phyloP scores from a whole-genome alignment of 306 rosid species.

The Astragalus glycyphyllos region DNA sequence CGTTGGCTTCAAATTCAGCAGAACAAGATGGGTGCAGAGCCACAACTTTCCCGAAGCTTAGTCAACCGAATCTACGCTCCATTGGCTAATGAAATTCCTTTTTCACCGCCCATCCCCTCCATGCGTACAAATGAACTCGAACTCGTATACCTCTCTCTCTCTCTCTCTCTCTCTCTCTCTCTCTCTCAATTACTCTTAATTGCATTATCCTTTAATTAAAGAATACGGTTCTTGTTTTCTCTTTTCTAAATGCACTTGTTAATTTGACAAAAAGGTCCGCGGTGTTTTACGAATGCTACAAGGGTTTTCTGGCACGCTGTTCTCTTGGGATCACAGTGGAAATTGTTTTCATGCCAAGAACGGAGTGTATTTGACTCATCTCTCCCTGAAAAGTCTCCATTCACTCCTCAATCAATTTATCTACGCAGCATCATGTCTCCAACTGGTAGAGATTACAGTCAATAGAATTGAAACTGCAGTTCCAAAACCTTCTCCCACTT shows the following conservation, averaged over 20 bases:
- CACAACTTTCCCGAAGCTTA: constrained; percentile 60
- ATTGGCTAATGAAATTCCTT: constrained; percentile 65
- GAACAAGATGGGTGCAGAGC: constrained; percentile 62
- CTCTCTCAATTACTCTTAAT: constrained; percentile 15
- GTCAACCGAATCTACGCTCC: constrained; percentile 62
- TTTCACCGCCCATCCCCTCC: constrained; percentile 72
- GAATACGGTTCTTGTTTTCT: not conserved
- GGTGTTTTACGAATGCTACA: constrained; percentile 87
- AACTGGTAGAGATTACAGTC: constrained; percentile 55
- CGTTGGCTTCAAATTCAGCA: constrained; percentile 30
- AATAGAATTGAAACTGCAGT: constrained; percentile 52
- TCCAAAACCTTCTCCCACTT: constrained; percentile 65
- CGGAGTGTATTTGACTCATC: constrained; percentile 69
- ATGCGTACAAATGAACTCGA: constrained; percentile 70
- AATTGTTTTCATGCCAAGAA: constrained; percentile 58
- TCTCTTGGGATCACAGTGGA: constrained; percentile 65
- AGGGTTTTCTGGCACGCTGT: constrained; percentile 77
- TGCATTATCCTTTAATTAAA: not conserved
- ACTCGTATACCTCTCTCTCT: constrained; percentile 56
- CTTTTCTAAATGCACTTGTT: constrained; percentile 22
- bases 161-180: constrained; percentile 1
- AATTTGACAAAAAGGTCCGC: constrained; percentile 64
- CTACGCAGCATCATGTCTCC: constrained; percentile 86
- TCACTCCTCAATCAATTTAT: constrained; percentile 68
- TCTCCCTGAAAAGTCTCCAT: constrained; percentile 71